These are phyloP conservation scores for Aspergillus felis DNA, from an alignment of 2,329 filamentous ascomycete species.

Conservation along the genomic window DNA sequence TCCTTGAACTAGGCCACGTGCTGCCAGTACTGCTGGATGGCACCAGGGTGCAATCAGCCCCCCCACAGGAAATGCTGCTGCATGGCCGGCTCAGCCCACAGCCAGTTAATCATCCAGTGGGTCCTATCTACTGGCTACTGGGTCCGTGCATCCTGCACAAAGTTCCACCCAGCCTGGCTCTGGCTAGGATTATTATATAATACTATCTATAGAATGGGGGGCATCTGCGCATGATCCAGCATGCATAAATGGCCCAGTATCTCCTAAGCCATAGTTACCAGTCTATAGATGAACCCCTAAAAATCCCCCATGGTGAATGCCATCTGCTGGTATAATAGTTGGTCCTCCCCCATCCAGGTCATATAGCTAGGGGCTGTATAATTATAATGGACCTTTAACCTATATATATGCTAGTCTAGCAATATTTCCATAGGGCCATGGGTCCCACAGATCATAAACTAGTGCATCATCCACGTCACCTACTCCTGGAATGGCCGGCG, in stretches of 20 bases:
- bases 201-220: neutral
- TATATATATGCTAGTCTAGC: neutral
- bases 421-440: too few relatives aligned
- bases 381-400: constrained; percentile 9
- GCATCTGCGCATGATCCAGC: neutral
- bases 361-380: neutral
- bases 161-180: neutral
- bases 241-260: neutral
- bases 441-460: constrained; percentile 1
- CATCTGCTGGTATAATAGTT: constrained; percentile 2
- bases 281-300: neutral
- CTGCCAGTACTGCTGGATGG: neutral
- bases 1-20: neutral
- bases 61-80: neutral
- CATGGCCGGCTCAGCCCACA: neutral
- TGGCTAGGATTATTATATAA: constrained; percentile 5
- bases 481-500: neutral
- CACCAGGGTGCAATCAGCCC: neutral
- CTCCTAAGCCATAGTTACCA: neutral
- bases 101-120: neutral
- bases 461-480: neutral
- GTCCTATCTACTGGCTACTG: neutral
- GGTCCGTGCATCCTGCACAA: neutral
- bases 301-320: constrained; percentile 6
- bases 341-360: neutral